Percentiles rank a stretch among this genome's conserved stretches.
Conservation (phyloP, 2,329 filamentous ascomycete species). For the Coleophoma cylindrospora region DNA sequence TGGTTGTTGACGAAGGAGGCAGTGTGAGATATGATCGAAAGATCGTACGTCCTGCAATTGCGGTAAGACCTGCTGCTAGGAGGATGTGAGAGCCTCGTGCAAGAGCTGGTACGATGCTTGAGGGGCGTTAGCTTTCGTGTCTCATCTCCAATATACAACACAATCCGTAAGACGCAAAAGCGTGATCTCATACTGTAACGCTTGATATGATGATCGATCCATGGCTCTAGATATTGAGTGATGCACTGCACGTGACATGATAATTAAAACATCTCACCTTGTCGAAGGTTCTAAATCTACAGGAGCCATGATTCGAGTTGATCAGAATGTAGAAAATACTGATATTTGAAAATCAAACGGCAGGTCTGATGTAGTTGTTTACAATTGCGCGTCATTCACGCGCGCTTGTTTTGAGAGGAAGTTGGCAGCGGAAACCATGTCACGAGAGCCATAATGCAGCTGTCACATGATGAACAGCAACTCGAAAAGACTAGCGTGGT, state of each 20-base stretch:
- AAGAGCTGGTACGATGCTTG: constrained; percentile 13
- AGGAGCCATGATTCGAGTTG: constrained; percentile 8
- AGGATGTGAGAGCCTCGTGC: constrained; percentile 11
- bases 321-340: no score
- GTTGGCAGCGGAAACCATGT: not conserved
- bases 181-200: no score
- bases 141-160: no score
- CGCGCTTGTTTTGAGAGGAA: not conserved
- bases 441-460: not conserved
- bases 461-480: not conserved
- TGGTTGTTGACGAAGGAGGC: constrained; percentile 30
- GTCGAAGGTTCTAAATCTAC: constrained; percentile 5
- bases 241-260: not conserved
- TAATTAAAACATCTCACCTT: constrained; percentile 3
- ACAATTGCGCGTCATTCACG: not conserved
- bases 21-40: constrained; percentile 24
- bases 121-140: not conserved
- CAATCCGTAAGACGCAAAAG: no score
- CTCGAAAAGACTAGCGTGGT: not conserved
- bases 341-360: no score
- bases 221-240: no score
- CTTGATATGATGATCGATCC: no score
- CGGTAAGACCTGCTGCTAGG: constrained; percentile 12
- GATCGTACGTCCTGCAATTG: constrained; percentile 16
- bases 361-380: not conserved